phyloP scores from a whole-genome alignment of 805 yeast genomes.

The Candida mattraensis region DNA sequence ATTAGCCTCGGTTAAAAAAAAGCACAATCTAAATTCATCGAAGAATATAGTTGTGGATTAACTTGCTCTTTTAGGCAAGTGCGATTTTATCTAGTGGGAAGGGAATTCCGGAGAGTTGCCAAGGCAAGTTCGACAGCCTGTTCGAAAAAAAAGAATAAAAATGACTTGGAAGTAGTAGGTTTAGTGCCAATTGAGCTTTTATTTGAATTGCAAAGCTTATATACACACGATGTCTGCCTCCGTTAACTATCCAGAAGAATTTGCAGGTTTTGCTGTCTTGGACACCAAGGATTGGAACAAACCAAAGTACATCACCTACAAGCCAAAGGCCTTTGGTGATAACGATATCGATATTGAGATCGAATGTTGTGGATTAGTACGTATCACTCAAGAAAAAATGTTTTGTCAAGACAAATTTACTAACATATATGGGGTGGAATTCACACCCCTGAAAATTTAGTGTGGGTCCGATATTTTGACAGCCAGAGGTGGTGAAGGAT shows the following conservation, averaged over 20 bases:
- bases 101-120: no score
- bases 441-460: conserved; percentile 5
- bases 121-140: no score
- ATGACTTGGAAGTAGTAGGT: no score
- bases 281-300: conserved; percentile 53
- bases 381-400: background rate
- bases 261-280: conserved; percentile 56
- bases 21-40: no score
- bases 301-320: conserved; percentile 50
- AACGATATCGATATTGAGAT: conserved; percentile 57
- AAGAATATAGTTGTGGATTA: no score
- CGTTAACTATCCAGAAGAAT: conserved; percentile 51
- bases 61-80: no score
- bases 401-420: no score
- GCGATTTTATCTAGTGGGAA: no score
- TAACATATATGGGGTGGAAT: no score
- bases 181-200: background rate
- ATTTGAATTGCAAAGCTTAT: background rate
- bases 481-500: conserved; percentile 47
- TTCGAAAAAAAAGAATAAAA: no score
- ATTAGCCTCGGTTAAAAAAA: no score
- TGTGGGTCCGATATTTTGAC: conserved; percentile 66
- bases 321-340: conserved; percentile 45
- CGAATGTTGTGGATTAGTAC: conserved; percentile 55
- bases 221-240: conserved; percentile 15